Evolutionary conservation across 2,329 filamentous ascomycete species (phyloP).

Genomic region (Lasiodiplodia gonubiensis): DNA sequence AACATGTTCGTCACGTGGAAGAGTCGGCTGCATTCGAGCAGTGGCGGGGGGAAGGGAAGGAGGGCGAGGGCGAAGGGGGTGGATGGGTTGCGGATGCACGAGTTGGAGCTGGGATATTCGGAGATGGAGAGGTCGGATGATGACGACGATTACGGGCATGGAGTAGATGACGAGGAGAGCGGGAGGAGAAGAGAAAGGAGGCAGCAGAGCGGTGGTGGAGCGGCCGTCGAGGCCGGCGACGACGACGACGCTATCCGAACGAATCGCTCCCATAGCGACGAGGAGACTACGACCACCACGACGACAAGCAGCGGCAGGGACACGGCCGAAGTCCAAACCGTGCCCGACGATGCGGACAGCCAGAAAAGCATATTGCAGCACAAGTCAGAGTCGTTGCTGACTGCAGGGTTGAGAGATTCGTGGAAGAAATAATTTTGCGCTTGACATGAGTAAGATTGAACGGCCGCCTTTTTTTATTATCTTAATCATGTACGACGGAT

Average conservation of each 20-base stretch:
- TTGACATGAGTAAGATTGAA: background rate
- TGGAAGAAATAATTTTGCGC: background rate
- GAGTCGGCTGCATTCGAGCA: background rate
- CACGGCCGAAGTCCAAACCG: background rate
- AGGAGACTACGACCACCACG: background rate
- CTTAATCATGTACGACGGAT: background rate
- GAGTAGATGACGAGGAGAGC: too few relatives aligned
- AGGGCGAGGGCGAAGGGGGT: background rate
- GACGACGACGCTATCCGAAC: background rate
- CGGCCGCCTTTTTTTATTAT: background rate
- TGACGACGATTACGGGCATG: background rate
- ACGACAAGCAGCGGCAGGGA: background rate
- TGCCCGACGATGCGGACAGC: slow-evolving; percentile 1
- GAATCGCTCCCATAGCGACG: background rate
- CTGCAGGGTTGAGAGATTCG: background rate
- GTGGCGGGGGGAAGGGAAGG: background rate
- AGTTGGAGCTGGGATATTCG: background rate
- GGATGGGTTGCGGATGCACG: background rate
- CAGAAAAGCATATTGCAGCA: slow-evolving; percentile 8
- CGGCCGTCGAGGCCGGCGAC: too few relatives aligned
- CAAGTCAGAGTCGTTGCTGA: background rate
- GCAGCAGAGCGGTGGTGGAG: too few relatives aligned
- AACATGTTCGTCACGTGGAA: slow-evolving; percentile 1
- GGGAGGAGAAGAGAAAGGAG: too few relatives aligned
- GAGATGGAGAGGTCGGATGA: background rate